Evolutionary conservation across 169 alveolate genomes (phyloP).

Genomic region (Plasmodium sp.): DNA sequence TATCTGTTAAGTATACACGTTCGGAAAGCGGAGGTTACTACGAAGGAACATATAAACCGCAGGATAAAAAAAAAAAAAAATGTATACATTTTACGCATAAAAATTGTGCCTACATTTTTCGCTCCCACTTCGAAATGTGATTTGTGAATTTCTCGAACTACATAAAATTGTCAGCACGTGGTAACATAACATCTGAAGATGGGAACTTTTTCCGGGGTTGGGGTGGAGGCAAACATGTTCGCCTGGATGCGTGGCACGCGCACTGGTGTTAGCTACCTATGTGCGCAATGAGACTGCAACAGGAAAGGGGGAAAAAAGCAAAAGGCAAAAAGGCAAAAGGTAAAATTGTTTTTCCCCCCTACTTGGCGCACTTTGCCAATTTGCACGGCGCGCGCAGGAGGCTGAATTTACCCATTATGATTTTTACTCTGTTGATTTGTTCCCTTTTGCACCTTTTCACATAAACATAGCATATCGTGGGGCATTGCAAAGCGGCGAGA

Average conservation of each 20-base stretch:
- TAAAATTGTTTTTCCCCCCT: neutral
- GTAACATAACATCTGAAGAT: neutral
- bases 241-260: neutral
- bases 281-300: neutral
- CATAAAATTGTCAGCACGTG: neutral
- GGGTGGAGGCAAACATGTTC: neutral
- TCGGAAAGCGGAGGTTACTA: neutral
- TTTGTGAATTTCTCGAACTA: neutral
- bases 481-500: neutral
- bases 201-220: neutral
- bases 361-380: neutral
- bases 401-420: neutral
- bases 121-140: neutral
- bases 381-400: neutral
- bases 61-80: neutral
- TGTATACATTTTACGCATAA: neutral
- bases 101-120: neutral
- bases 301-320: neutral
- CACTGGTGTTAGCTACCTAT: neutral
- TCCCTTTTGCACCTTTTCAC: neutral
- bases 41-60: neutral
- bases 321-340: neutral
- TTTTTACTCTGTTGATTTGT: neutral
- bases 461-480: neutral
- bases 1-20: neutral